phyloP scores from a whole-genome alignment of 1,139 yeast genomes.

The Oligophagozyma castellii region DNA sequence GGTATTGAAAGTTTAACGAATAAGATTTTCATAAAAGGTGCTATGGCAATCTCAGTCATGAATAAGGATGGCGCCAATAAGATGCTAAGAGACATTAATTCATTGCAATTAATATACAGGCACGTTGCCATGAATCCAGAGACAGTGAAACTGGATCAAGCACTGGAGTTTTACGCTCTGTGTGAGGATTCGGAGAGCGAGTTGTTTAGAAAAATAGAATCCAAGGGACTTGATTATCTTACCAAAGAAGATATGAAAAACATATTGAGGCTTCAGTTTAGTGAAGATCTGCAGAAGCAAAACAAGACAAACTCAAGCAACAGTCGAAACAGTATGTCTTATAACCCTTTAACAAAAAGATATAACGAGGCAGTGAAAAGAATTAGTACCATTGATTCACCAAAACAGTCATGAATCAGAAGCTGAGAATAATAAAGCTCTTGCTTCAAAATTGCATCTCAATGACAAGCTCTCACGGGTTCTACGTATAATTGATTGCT shows the following conservation, averaged over 20 bases:
- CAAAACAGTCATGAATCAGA: not conserved
- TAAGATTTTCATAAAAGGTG: conserved; percentile 44
- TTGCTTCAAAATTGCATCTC: too few relatives aligned
- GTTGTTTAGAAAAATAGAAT: conserved; percentile 21
- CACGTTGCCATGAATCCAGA: conserved; percentile 45
- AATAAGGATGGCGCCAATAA: conserved; percentile 57
- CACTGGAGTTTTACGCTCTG: conserved; percentile 46
- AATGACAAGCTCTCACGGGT: too few relatives aligned
- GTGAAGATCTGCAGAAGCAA: conserved; percentile 28
- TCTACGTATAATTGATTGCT: too few relatives aligned
- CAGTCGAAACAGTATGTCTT: conserved; percentile 6
- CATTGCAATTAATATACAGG: conserved; percentile 64
- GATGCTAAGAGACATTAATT: conserved; percentile 52
- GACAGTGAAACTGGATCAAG: conserved; percentile 42
- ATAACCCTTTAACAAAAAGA: conserved; percentile 15
- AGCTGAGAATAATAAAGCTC: too few relatives aligned
- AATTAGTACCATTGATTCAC: conserved; percentile 7
- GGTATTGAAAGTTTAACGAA: conserved; percentile 52
- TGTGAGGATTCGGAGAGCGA: conserved; percentile 15
- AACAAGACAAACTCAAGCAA: conserved; percentile 10
- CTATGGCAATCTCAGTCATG: conserved; percentile 40
- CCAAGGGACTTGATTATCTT: conserved; percentile 22
- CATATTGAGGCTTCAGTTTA: conserved; percentile 33
- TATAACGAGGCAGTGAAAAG: conserved; percentile 15
- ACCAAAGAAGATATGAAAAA: conserved; percentile 22